These are phyloP conservation scores for Bjerkandera adusta DNA, from an alignment of 1,284 basidiomycete species.

Conservation along the genomic window DNA sequence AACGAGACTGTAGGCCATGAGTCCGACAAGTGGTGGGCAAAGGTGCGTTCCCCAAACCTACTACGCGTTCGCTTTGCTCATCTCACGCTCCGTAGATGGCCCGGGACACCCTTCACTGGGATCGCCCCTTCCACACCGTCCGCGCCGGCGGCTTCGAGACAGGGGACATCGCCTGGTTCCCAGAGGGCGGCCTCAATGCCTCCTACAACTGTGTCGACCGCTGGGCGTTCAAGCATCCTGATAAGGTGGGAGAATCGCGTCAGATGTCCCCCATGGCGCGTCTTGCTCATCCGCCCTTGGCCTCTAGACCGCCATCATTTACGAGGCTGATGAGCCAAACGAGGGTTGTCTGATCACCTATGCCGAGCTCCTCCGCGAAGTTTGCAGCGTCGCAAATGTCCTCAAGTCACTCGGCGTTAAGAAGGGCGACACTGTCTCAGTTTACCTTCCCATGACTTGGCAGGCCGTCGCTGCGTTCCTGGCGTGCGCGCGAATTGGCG, in stretches of 20 bases:
- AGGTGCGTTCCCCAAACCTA: constrained; percentile 42
- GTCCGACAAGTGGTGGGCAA: constrained; percentile 86
- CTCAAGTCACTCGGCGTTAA: constrained; percentile 89
- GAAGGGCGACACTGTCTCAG: constrained; percentile 93
- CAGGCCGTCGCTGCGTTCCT: constrained; percentile 95
- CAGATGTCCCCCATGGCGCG: constrained; percentile 3
- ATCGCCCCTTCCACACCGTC: constrained; percentile 89
- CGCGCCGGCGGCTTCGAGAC: constrained; percentile 80
- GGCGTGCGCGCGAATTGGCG: constrained; percentile 96
- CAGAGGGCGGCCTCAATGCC: constrained; percentile 85
- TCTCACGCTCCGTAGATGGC: constrained; percentile 56
- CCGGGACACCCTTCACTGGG: constrained; percentile 83
- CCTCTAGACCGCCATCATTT: constrained; percentile 89
- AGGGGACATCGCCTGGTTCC: constrained; percentile 96
- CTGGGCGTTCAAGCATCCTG: constrained; percentile 88
- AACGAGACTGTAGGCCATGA: constrained; percentile 69
- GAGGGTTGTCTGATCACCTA: constrained; percentile 81
- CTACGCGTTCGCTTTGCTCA: not conserved
- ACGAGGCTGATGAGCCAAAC: constrained; percentile 95
- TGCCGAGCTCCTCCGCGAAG: constrained; percentile 86
- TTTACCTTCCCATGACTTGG: constrained; percentile 92
- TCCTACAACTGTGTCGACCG: constrained; percentile 98
- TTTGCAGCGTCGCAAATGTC: constrained; percentile 89
- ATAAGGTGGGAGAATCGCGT: constrained; percentile 59
- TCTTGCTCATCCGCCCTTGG: constrained; percentile 5